Percentiles rank a stretch among this genome's conserved stretches.
Evolutionary conservation across 805 yeast genomes (phyloP).

Genomic region (Pichia kluyveri): DNA sequence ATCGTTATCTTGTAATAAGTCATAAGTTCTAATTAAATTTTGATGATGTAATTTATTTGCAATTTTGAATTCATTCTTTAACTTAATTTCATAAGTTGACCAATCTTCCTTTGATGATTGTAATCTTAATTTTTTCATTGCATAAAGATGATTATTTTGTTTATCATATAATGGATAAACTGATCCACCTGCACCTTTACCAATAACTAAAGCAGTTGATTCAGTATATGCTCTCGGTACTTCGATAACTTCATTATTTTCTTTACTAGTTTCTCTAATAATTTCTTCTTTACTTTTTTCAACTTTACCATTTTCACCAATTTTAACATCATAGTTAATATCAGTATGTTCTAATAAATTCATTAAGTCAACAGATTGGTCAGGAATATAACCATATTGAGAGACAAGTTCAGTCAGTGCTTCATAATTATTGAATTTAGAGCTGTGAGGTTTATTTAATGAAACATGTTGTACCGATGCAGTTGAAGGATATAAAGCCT

Average conservation of each 20-base stretch:
- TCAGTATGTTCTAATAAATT: not conserved
- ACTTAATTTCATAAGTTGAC: conserved; percentile 65
- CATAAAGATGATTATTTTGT: conserved; percentile 53
- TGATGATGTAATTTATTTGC: conserved; percentile 73
- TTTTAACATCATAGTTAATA: not conserved
- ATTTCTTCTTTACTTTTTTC: not conserved
- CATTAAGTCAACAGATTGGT: conserved; percentile 4
- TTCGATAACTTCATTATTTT: not conserved
- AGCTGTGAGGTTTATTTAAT: not conserved
- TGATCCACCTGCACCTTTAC: conserved; percentile 93
- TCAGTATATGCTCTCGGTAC: conserved; percentile 4
- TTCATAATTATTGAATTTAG: conserved; percentile 10
- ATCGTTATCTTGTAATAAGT: conserved; percentile 61
- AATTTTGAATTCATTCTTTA: conserved; percentile 72
- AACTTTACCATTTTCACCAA: not conserved
- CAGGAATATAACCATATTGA: conserved; percentile 13
- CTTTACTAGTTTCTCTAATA: not conserved
- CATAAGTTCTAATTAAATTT: conserved; percentile 74
- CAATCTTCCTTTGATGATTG: conserved; percentile 54
- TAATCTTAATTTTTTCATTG: conserved; percentile 79
- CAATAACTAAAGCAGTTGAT: conserved; percentile 26
- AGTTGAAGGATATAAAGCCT: not conserved
- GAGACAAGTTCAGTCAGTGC: conserved; percentile 8
- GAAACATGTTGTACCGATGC: not conserved
- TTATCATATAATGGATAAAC: conserved; percentile 65